A percentile compares a stretch with the other conserved stretches of the same genome.
phyloP scores from a whole-genome alignment of 805 yeast genomes.

The Sugiyamaella qingdaonensis region DNA sequence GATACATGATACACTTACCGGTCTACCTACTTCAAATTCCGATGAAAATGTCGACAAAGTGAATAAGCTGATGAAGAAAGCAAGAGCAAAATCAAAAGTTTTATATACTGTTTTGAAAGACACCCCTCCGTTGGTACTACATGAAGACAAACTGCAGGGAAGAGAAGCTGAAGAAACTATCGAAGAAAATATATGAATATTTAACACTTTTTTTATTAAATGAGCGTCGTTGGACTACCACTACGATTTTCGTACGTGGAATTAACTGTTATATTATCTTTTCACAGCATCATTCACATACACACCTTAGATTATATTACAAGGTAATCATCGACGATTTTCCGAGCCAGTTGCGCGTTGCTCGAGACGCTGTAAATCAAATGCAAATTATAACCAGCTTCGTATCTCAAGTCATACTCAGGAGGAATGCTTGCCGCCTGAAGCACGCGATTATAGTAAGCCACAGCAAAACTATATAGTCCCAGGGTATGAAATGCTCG shows the following conservation, averaged over 20 bases:
- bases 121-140: slow-evolving; percentile 30
- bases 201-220: background rate
- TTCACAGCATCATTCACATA: background rate
- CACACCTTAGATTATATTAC: slow-evolving; percentile 35
- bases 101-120: slow-evolving; percentile 36
- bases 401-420: slow-evolving; percentile 60
- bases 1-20: slow-evolving; percentile 26
- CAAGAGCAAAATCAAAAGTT: slow-evolving; percentile 59
- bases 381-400: slow-evolving; percentile 82
- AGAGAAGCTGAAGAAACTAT: slow-evolving; percentile 32
- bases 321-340: slow-evolving; percentile 62
- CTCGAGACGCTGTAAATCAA: slow-evolving; percentile 74
- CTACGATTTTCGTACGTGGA: background rate
- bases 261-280: background rate
- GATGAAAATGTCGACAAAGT: slow-evolving; percentile 53
- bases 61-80: slow-evolving; percentile 49
- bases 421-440: slow-evolving; percentile 35
- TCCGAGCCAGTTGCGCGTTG: slow-evolving; percentile 59
- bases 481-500: slow-evolving; percentile 83
- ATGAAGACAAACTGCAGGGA: slow-evolving; percentile 34
- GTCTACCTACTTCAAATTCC: slow-evolving; percentile 43
- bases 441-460: slow-evolving; percentile 68
- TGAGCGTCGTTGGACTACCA: too few species aligned
- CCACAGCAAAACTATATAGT: slow-evolving; percentile 64
- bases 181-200: slow-evolving; percentile 28